These are phyloP conservation scores for Colletotrichum eremochloae DNA, from an alignment of 2,329 filamentous ascomycete genomes.

Conservation along the genomic window DNA sequence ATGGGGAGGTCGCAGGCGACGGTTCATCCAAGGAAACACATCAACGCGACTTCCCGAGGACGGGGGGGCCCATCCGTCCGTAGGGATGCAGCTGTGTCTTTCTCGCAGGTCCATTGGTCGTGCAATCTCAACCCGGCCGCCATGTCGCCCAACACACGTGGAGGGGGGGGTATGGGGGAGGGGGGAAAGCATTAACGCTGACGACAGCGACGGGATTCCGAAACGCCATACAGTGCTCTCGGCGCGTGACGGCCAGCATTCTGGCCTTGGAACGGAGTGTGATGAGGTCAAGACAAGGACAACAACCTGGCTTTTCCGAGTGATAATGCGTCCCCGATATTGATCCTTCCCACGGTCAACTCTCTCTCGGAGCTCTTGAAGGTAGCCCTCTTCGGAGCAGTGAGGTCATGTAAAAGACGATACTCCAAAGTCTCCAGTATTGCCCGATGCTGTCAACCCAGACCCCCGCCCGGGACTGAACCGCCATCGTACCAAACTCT, in stretches of 20 bases:
- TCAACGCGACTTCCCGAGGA: neutral
- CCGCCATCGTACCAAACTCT: conserved; percentile 3
- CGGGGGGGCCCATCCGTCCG: neutral
- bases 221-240: conserved; percentile 8
- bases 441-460: neutral
- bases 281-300: conserved; percentile 34
- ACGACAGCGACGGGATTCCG: neutral
- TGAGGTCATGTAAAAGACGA: neutral
- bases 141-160: neutral
- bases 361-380: neutral
- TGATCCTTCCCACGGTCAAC: no score
- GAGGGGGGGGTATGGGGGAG: neutral
- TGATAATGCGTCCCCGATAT: conserved; percentile 4
- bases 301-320: conserved; percentile 11
- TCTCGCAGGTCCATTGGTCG: neutral
- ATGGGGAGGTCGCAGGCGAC: neutral
- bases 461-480: neutral
- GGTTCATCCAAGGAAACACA: neutral
- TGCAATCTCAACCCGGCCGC: neutral
- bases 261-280: conserved; percentile 13
- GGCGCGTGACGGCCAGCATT: neutral
- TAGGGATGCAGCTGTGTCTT: conserved; percentile 8
- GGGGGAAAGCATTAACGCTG: neutral
- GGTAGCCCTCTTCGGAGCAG: neutral
- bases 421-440: neutral